Conservation (phyloP, 345 rosid genomes). For the Eucalyptus viminalis region DNA sequence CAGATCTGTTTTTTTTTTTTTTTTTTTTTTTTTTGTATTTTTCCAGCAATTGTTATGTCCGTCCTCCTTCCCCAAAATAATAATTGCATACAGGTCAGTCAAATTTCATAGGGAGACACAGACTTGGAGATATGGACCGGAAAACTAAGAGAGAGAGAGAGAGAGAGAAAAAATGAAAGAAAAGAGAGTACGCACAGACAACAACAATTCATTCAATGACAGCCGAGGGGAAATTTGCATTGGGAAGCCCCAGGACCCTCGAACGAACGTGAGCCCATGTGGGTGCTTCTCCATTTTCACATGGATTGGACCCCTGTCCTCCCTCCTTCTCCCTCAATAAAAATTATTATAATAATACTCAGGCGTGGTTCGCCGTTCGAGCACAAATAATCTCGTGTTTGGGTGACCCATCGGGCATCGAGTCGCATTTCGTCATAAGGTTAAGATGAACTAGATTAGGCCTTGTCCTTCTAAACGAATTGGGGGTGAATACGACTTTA, state of each 20-base stretch:
- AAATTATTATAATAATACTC: neutral
- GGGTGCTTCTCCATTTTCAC: neutral
- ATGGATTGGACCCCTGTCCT: neutral
- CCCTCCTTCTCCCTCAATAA: neutral
- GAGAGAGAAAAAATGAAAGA: neutral
- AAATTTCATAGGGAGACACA: neutral
- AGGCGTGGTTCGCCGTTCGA: neutral
- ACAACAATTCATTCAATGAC: neutral
- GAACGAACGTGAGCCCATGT: neutral
- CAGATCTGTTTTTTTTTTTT: rapidly evolving
- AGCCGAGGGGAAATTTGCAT: neutral
- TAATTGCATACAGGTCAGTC: neutral
- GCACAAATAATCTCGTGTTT: neutral
- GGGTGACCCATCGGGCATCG: neutral
- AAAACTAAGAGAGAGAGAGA: neutral
- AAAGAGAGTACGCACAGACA: neutral
- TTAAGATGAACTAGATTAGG: neutral
- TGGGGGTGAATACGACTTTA: neutral
- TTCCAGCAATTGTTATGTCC: neutral
- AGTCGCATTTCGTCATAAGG: neutral
- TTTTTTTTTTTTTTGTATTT: neutral
- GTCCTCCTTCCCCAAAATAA: neutral
- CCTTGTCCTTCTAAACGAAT: neutral
- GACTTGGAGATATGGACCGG: neutral
- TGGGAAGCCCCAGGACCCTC: neutral